Base-by-base conservation (phyloP, 2,329 filamentous ascomycete species). In the Biscogniauxia marginata region DNA sequence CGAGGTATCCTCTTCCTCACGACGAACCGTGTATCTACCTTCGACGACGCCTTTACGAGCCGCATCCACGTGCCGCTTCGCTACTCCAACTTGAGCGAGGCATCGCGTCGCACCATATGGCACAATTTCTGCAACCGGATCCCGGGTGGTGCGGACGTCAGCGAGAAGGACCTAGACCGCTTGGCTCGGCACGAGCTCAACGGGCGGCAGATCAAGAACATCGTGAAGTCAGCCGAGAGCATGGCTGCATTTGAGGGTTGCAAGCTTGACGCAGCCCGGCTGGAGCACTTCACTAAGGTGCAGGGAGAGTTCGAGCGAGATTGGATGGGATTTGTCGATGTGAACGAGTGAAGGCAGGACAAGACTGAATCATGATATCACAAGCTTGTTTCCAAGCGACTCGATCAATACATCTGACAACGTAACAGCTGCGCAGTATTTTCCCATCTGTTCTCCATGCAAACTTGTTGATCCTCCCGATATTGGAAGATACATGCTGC, bases 191-290 rank as follows among this genome's bases (percentile, higher is more conserved):
- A 68, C 45, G 55, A 64, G 0, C 53, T 72, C 22, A 71, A 73
- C 57, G 69, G 70, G 1, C 62, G 70, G n/a, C 69, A 71, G 61
- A 73, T 72, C 56, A 68, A 67, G 54, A 73, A 71, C 54, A 56
- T 69, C 7, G 56, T 73, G 59, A 70, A 66, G 58, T 65, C 63
- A 1, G 65, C 63, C 8, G 66, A 71, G 59, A 68, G 65, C 49
- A 65, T 73, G n/a, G 71, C 72, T 6, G 63, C 66, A 3, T 69
- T 67, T 43, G 70, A 72, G 57, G 58, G 62, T 46, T 59, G 62
- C 2, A 57, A 55, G 23, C 61, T 72, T 6, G 67, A 70, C 46
- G 56, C 66, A 22, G 59, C 60, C 46, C 67, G 65, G 52, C 57
- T 74, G 19, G 50, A 66, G 54, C 58, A 69, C 50, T 67, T 71